Evolutionary conservation across 179 eudicot genomes (phyloP).

Genomic region (Silene coronaria): DNA sequence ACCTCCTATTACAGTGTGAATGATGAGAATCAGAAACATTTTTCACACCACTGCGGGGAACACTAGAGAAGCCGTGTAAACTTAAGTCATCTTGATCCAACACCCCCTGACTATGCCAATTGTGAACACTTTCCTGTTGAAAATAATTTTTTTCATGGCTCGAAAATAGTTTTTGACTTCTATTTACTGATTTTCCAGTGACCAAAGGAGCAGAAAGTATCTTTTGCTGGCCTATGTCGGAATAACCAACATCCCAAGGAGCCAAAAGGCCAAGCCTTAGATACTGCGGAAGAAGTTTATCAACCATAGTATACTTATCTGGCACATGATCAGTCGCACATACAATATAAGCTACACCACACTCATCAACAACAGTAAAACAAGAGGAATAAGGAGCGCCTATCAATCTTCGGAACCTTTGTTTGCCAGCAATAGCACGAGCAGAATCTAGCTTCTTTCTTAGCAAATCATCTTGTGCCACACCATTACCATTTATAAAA

Average conservation of each 20-base stretch:
- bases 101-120: slow-evolving; percentile 30
- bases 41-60: slow-evolving; percentile 25
- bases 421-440: slow-evolving; percentile 25
- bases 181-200: slow-evolving; percentile 15
- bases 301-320: slow-evolving; percentile 34
- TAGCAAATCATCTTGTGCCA: slow-evolving; percentile 17
- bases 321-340: slow-evolving; percentile 42
- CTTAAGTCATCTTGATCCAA: slow-evolving; percentile 31
- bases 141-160: slow-evolving; percentile 21
- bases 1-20: slow-evolving; percentile 35
- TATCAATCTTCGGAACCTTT: slow-evolving; percentile 57
- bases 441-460: slow-evolving; percentile 21
- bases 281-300: slow-evolving; percentile 42
- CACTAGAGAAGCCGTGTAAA: slow-evolving; percentile 41
- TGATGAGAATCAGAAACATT: slow-evolving; percentile 28
- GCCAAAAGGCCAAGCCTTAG: slow-evolving; percentile 47
- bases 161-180: slow-evolving; percentile 23
- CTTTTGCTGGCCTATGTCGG: slow-evolving; percentile 67
- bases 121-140: slow-evolving; percentile 23
- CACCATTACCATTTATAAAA: slow-evolving; percentile 20
- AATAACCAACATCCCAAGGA: slow-evolving; percentile 68
- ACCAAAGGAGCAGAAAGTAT: slow-evolving; percentile 30
- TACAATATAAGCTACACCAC: slow-evolving; percentile 57
- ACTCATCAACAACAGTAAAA: slow-evolving; percentile 62
- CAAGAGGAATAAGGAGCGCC: slow-evolving; percentile 54